These are phyloP conservation scores for Sphagnurus paluster DNA, from an alignment of 1,284 basidiomycete genomes.

Conservation along the genomic window DNA sequence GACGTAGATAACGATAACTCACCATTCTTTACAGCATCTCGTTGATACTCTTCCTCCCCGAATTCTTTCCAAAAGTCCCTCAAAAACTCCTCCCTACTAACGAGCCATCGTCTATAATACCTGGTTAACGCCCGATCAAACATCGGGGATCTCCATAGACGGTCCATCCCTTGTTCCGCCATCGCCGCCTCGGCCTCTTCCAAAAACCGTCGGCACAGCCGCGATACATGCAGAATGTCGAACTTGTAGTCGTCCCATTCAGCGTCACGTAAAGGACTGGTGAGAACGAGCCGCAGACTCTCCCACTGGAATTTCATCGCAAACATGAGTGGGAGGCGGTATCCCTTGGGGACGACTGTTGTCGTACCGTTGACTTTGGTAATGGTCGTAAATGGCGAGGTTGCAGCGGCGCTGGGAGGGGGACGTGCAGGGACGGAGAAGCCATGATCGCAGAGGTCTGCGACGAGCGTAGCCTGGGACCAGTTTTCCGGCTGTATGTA, in stretches of 20 bases:
- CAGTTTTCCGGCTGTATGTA: slow-evolving; percentile 32
- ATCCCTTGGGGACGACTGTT: slow-evolving; percentile 32
- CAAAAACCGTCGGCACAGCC: slow-evolving; percentile 35
- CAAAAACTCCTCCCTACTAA: slow-evolving; percentile 36
- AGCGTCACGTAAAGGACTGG: slow-evolving; percentile 25
- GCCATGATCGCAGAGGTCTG: slow-evolving; percentile 32
- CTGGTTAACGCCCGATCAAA: slow-evolving; percentile 41
- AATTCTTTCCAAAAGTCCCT: slow-evolving; percentile 40
- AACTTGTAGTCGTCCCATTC: slow-evolving; percentile 42
- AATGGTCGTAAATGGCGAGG: slow-evolving; percentile 24
- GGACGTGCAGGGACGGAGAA: slow-evolving; percentile 33
- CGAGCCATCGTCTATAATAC: slow-evolving; percentile 41
- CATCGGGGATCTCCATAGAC: slow-evolving; percentile 35
- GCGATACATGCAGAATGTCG: slow-evolving; percentile 40
- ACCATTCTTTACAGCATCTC: slow-evolving; percentile 40
- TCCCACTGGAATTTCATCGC: slow-evolving; percentile 42
- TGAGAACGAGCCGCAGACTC: slow-evolving; percentile 35
- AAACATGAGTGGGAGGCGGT: slow-evolving; percentile 43
- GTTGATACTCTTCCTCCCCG: slow-evolving; percentile 39
- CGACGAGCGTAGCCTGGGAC: slow-evolving; percentile 31
- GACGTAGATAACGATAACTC: slow-evolving; percentile 13
- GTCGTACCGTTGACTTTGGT: slow-evolving; percentile 17
- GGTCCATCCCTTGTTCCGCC: slow-evolving; percentile 24
- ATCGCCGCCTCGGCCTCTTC: slow-evolving; percentile 28
- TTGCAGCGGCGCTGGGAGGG: slow-evolving; percentile 12